These are phyloP conservation scores for Aspergillus tubingensis DNA, from an alignment of 2,329 filamentous ascomycete species.

Conservation along the genomic window DNA sequence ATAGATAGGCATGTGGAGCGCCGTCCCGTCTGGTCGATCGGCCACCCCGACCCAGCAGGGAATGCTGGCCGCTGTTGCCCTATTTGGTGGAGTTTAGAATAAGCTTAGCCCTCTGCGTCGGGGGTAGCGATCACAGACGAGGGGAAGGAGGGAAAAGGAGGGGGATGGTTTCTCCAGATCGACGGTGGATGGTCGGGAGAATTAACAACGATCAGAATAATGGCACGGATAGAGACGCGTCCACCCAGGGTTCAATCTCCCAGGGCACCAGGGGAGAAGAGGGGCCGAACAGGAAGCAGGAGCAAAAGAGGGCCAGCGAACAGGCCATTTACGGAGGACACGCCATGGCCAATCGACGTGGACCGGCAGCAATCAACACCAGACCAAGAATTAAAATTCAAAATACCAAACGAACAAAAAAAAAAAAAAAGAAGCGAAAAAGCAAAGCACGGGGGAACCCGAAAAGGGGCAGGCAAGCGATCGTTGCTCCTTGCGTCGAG, in stretches of 20 bases:
- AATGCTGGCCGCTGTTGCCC: slow-evolving; percentile 16
- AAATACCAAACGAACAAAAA: no score
- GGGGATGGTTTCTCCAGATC: not conserved
- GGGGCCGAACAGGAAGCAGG: not conserved
- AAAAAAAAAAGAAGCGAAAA: not conserved
- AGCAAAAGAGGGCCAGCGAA: not conserved
- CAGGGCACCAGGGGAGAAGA: not conserved
- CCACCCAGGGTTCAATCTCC: not conserved
- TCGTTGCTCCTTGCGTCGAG: slow-evolving; percentile 16
- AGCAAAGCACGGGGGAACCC: not conserved
- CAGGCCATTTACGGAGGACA: not conserved
- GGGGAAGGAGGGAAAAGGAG: not conserved
- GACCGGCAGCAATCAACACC: no score
- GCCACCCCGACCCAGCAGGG: slow-evolving; percentile 16
- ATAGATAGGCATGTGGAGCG: slow-evolving; percentile 14
- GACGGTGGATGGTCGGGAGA: slow-evolving; percentile 6
- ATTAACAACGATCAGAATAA: not conserved
- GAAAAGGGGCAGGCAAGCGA: slow-evolving; percentile 20
- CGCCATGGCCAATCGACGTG: no score
- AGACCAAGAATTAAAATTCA: no score
- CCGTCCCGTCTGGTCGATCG: slow-evolving; percentile 13
- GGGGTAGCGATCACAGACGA: slow-evolving; percentile 7
- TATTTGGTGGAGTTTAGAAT: slow-evolving; percentile 24
- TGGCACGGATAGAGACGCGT: not conserved
- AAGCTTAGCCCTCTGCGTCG: slow-evolving; percentile 23